These are phyloP conservation scores for Nematodospora anomalae DNA, from an alignment of 1,139 yeast species.

Conservation along the genomic window DNA sequence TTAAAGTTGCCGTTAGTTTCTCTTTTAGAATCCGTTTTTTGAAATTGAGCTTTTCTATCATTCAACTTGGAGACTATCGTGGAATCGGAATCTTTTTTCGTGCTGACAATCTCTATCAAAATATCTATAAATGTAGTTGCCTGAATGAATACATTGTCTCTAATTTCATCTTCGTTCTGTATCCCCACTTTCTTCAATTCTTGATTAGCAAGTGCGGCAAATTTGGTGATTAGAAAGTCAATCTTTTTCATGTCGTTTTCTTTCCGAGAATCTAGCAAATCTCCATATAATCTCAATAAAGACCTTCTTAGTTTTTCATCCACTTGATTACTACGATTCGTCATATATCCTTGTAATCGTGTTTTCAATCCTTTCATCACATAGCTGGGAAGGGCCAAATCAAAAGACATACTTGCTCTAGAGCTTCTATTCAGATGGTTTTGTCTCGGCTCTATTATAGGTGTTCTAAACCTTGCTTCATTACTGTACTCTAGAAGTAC, in stretches of 20 bases:
- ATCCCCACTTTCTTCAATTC: conserved; percentile 56
- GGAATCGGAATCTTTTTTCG: conserved; percentile 43
- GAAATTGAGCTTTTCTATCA: conserved; percentile 33
- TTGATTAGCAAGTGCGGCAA: conserved; percentile 63
- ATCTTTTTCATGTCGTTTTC: conserved; percentile 40
- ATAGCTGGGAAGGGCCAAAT: conserved; percentile 45
- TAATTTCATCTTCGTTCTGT: conserved; percentile 40
- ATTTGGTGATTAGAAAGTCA: conserved; percentile 66
- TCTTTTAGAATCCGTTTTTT: conserved; percentile 15
- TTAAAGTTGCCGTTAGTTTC: conserved; percentile 18
- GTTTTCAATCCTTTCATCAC: conserved; percentile 48
- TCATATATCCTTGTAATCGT: conserved; percentile 53
- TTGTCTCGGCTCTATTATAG: conserved; percentile 21
- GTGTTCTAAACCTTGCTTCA: conserved; percentile 57
- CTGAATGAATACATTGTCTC: conserved; percentile 52
- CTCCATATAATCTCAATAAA: conserved; percentile 62
- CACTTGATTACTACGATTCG: conserved; percentile 42
- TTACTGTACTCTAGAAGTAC: conserved; percentile 55
- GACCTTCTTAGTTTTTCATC: conserved; percentile 44
- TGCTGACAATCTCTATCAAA: conserved; percentile 47
- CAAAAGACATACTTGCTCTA: conserved; percentile 14
- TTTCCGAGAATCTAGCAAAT: conserved; percentile 51
- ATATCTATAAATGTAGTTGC: conserved; percentile 59
- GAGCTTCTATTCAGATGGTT: conserved; percentile 10
- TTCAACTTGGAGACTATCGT: conserved; percentile 40